Evolutionary conservation across 2,329 filamentous ascomycete genomes (phyloP), one percentile per base, ranked within the genome.

Genomic region (Colletotrichum aenigma): DNA sequence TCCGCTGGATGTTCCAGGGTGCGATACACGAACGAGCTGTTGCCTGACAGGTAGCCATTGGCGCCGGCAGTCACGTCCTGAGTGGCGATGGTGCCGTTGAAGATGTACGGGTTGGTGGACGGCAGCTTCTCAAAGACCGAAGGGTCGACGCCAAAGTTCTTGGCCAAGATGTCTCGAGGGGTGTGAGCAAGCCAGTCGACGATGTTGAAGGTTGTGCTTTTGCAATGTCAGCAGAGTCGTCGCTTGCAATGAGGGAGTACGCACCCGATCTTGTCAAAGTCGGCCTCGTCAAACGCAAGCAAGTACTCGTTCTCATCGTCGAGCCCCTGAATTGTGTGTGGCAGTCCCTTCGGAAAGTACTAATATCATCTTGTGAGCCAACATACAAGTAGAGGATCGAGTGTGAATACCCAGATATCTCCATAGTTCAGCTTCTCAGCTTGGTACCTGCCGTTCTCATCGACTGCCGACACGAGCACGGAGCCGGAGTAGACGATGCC

Each of bases 181-280:
- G 92, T 94, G 80, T 94, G 92, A 0, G 89, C 85, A 43, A 94
- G 87, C 93, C 93, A 94, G 84, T 94, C 93, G 77, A 93, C 92
- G 28, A 94, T 87, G 84, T 92, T 93, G 86, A 94, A 94, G 1
- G 93, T 94, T 0, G 91, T 93, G n/a, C 91, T 90, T 28, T 9
- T n/a, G 4, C 7, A 18, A 26, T n/a, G 7, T 68, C 26, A 73
- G 48, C 48, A 36, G 10, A 32, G 3, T 38, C 60, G 5, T 32
- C 18, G 0, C 0, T 15, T 38, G 10, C 1, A 7, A 7, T 28
- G 16, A 28, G 52, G 21, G 15, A 18, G 16, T 32, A 34, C 24
- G 2, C 32, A 91, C 88, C 91, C 91, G 34, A 89, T 84, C 67
- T 88, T 89, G 80, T 94, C 92, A 80, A 94, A 94, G 79, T 94